Base-by-base conservation (phyloP, 2,329 filamentous ascomycete genomes). In the Ascochyta clinopodiicola region DNA sequence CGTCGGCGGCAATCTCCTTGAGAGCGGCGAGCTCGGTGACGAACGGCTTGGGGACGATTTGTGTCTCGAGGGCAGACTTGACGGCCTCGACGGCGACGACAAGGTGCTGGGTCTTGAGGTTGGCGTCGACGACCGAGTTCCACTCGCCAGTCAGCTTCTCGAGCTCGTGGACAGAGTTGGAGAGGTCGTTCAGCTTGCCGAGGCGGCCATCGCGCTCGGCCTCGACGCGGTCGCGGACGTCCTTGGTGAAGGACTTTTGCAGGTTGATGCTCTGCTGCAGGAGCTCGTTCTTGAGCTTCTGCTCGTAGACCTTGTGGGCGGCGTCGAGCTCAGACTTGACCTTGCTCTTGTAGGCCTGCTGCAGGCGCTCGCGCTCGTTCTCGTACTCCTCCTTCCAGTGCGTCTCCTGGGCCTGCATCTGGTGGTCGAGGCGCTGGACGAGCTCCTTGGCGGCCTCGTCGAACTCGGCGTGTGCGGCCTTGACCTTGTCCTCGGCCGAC, bases 21-120 rank as follows among this genome's bases (percentile, higher is more conserved):
- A 99, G 85, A 3, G 95, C 95, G 19, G 96, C 91, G 13, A 99
- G 87, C 80, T 99, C 95, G 60, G 88, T 88, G 70, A 96, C 86
- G 75, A 99, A 99, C 4, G 95, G 95, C 37, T 86, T 85, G 19
- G 94, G 90, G 66, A 88, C 84, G 38, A 87, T 81, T 12, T 88
- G 84, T 62, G 89, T 88, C 71, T 92, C 88, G 21, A 98, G 85
- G 45, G 89, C 91, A 54, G 91, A 87, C 63, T 91, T 89, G 46
- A 98, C 92, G 35, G 94, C 92, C 74, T 99, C 95, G 27, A 98
- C 90, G 19, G 95, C 95, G 32, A 99, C 92, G 72, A 97, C 92
- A 25, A 99, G 87, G 79, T 98, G 93, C 78, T 99, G 95, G 0
- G 95, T 97, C 77, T 91, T 89, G 60, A 98, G 85, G 78, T 95